phyloP scores from a whole-genome alignment of 352 stramenopile genomes.

The Paralagenidium karlingii region DNA sequence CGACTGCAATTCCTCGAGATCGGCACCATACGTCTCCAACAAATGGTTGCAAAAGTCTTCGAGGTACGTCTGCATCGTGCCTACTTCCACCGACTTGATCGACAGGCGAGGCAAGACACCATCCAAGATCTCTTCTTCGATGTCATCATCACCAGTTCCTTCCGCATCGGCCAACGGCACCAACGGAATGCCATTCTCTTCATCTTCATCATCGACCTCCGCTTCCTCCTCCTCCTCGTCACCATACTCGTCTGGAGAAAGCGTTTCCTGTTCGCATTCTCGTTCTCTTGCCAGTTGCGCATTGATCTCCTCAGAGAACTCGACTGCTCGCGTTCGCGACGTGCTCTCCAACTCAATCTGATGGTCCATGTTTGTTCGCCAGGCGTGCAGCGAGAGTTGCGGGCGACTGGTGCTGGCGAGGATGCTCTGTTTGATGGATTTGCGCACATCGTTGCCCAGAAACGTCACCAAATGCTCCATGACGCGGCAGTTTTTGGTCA shows the following conservation, averaged over 20 bases:
- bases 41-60: slow-evolving; percentile 69
- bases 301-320: no score
- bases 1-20: slow-evolving; percentile 40
- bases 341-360: no score
- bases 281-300: not conserved
- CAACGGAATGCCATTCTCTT: no score
- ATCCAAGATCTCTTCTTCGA: slow-evolving; percentile 9
- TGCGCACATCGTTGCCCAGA: slow-evolving; percentile 29
- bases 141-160: not conserved
- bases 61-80: slow-evolving; percentile 67
- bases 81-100: slow-evolving; percentile 41
- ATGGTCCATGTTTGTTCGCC: no score
- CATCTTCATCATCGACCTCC: not conserved
- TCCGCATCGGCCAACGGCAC: not conserved
- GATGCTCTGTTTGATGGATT: no score
- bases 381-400: slow-evolving; percentile 27
- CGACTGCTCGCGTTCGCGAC: no score
- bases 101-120: slow-evolving; percentile 37
- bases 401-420: slow-evolving; percentile 29
- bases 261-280: slow-evolving; percentile 1
- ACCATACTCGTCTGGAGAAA: slow-evolving; percentile 6
- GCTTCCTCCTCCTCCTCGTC: slow-evolving; percentile 2
- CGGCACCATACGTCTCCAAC: slow-evolving; percentile 37
- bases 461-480: slow-evolving; percentile 38
- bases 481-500: slow-evolving; percentile 18